Percentiles rank a stretch among this genome's conserved stretches.
These are phyloP conservation scores for Magnolia sinica DNA, from an alignment of 164 flowering plant genomes.

Conservation along the genomic window DNA sequence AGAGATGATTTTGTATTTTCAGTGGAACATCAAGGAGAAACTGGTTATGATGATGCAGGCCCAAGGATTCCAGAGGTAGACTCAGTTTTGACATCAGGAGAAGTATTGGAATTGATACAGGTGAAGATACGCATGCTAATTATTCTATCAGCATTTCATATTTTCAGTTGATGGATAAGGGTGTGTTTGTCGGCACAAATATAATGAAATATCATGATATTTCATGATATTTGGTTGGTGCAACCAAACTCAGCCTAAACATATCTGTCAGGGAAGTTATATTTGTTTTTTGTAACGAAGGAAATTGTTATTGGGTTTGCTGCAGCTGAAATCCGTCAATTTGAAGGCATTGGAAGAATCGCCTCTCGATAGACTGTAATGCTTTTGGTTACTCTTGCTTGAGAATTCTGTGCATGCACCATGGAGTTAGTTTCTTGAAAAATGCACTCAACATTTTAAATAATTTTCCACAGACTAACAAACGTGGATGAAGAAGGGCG, in stretches of 20 bases:
- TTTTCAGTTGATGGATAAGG: not conserved
- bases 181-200: no score
- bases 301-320: conserved; percentile 1
- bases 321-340: conserved; percentile 70
- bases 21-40: conserved; percentile 38
- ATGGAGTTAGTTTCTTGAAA: not conserved
- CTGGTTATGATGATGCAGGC: conserved; percentile 18
- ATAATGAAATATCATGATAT: no score
- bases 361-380: conserved; percentile 79
- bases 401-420: not conserved
- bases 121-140: conserved; percentile 28
- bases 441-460: not conserved
- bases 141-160: not conserved
- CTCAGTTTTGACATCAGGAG: conserved; percentile 95
- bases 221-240: no score
- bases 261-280: not conserved
- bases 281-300: not conserved
- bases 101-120: conserved; percentile 85
- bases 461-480: conserved; percentile 49
- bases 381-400: not conserved
- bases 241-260: no score
- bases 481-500: conserved; percentile 75
- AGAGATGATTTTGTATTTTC: conserved; percentile 86
- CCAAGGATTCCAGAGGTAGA: conserved; percentile 69
- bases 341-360: conserved; percentile 70